phyloP scores from a whole-genome alignment of 495 filamentous ascomycete species.

The Rusavskia elegans region DNA sequence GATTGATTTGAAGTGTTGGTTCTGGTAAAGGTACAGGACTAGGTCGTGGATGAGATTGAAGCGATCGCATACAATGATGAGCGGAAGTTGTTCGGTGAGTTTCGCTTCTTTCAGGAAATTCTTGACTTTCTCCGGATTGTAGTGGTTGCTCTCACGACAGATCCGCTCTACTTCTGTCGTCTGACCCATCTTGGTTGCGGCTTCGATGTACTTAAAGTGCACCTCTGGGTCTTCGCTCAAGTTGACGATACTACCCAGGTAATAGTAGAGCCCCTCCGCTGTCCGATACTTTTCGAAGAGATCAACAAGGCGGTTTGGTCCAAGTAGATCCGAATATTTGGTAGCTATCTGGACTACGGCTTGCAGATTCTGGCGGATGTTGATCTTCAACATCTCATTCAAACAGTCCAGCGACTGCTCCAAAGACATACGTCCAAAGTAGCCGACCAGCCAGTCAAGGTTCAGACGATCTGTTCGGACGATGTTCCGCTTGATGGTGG shows the following conservation, averaged over 20 bases:
- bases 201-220: conserved; percentile 98
- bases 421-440: conserved; percentile 84
- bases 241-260: conserved; percentile 94
- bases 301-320: conserved; percentile 73
- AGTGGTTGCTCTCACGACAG: conserved; percentile 85
- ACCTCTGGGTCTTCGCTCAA: conserved; percentile 90
- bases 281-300: conserved; percentile 95
- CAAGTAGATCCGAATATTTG: conserved; percentile 96
- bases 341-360: conserved; percentile 88
- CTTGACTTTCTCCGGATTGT: conserved; percentile 95
- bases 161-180: conserved; percentile 92
- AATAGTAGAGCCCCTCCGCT: conserved; percentile 93
- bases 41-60: conserved; percentile 98
- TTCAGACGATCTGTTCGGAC: conserved; percentile 66
- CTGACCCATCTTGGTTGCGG: conserved; percentile 82
- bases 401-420: conserved; percentile 90
- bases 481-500: conserved; percentile 80
- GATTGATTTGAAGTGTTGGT: conserved; percentile 98
- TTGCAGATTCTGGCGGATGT: conserved; percentile 93
- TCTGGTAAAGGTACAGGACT: conserved; percentile 94
- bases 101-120: conserved; percentile 98
- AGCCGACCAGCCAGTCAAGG: conserved; percentile 78
- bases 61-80: conserved; percentile 97
- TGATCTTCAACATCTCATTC: conserved; percentile 86
- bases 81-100: conserved; percentile 78